These are phyloP conservation scores for Aspergillus sp. DNA, from an alignment of 2,329 filamentous ascomycete genomes.

Conservation along the genomic window DNA sequence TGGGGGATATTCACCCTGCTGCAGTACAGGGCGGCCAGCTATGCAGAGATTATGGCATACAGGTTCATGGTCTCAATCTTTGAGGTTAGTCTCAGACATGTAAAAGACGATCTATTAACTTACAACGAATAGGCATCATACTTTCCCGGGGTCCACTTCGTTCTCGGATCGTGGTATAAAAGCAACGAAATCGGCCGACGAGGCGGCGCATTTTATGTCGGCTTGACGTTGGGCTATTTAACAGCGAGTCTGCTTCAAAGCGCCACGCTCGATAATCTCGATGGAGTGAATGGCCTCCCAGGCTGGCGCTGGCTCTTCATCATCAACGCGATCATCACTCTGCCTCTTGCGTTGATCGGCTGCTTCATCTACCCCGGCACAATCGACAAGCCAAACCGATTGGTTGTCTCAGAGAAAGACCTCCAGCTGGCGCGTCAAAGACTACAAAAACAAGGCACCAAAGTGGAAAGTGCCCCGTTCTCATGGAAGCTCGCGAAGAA, in stretches of 20 bases:
- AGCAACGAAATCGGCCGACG: slow-evolving; percentile 25
- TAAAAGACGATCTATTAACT: background rate
- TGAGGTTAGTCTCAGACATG: slow-evolving; percentile 16
- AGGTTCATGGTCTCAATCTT: slow-evolving; percentile 30
- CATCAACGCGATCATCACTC: slow-evolving; percentile 26
- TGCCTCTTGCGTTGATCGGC: slow-evolving; percentile 25
- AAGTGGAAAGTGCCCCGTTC: background rate
- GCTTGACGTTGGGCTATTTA: slow-evolving; percentile 19
- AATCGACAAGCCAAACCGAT: slow-evolving; percentile 20
- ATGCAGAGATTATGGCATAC: slow-evolving; percentile 2
- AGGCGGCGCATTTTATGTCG: slow-evolving; percentile 25
- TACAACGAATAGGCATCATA: slow-evolving; percentile 21
- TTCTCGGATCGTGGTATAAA: slow-evolving; percentile 29
- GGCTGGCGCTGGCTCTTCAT: slow-evolving; percentile 32
- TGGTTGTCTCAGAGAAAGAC: slow-evolving; percentile 26
- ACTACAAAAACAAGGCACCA: slow-evolving; percentile 35
- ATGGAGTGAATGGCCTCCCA: slow-evolving; percentile 22
- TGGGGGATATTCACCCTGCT: background rate
- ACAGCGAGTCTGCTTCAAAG: slow-evolving; percentile 26
- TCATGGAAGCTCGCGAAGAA: slow-evolving; percentile 33
- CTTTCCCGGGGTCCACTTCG: slow-evolving; percentile 24
- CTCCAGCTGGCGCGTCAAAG: slow-evolving; percentile 26
- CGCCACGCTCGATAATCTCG: slow-evolving; percentile 24
- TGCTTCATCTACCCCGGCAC: slow-evolving; percentile 23
- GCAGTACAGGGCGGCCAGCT: slow-evolving; percentile 1